phyloP scores from a whole-genome alignment of 2,329 filamentous ascomycete genomes.

The Verticillium nubilum region DNA sequence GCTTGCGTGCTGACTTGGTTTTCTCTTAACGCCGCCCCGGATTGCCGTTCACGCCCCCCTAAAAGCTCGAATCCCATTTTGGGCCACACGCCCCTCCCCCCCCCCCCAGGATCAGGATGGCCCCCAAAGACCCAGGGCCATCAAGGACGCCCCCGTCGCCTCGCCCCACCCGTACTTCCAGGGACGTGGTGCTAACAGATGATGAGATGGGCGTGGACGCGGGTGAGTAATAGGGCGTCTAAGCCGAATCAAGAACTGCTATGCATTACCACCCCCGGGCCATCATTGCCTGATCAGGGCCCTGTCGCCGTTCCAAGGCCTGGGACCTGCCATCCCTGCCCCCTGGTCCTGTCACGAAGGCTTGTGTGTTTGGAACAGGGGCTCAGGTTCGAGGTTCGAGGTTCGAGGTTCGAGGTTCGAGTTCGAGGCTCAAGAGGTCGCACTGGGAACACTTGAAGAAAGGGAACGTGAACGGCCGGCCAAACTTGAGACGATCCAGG shows the following conservation, averaged over 20 bases:
- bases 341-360: constrained; percentile 21
- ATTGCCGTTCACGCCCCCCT: background rate
- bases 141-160: constrained; percentile 4
- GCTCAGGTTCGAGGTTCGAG: constrained; percentile 1
- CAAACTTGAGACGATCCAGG: constrained; percentile 22
- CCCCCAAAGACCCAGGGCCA: constrained; percentile 1
- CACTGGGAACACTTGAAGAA: constrained; percentile 4
- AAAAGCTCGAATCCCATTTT: constrained; percentile 1
- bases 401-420: background rate
- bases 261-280: constrained; percentile 13
- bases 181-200: constrained; percentile 6
- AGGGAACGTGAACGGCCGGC: constrained; percentile 1
- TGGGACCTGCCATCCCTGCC: constrained; percentile 16
- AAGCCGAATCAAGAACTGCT: constrained; percentile 12
- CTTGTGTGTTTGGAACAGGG: constrained; percentile 20
- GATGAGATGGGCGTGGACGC: background rate
- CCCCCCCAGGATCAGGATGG: constrained; percentile 15
- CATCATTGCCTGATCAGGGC: constrained; percentile 20
- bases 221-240: background rate
- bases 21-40: background rate
- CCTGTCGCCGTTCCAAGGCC: constrained; percentile 18
- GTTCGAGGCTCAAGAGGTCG: constrained; percentile 3
- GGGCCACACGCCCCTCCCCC: constrained; percentile 17
- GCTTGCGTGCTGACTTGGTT: background rate
- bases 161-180: constrained; percentile 8